These are phyloP conservation scores for Boeremia lycopersici DNA, from an alignment of 2,329 filamentous ascomycete species.

Conservation along the genomic window DNA sequence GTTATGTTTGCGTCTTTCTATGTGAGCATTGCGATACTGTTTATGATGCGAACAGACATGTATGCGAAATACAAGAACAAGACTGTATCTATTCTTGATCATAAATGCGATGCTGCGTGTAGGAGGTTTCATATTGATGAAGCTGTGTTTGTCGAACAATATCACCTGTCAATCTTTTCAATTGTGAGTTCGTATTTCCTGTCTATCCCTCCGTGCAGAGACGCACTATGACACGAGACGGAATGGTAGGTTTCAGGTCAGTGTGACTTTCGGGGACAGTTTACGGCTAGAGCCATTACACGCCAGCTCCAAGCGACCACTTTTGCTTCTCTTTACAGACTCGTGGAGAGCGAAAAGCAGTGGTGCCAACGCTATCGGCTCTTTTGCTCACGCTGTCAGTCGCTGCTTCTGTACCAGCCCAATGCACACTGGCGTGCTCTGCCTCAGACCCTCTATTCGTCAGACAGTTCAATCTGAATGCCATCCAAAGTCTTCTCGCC, in stretches of 20 bases:
- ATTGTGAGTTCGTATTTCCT: not conserved
- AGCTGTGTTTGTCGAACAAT: no score
- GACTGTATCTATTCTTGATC: no score
- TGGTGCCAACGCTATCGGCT: not conserved
- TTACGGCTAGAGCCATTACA: not conserved
- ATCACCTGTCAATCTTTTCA: no score
- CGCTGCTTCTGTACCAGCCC: not conserved
- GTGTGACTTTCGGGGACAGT: not conserved
- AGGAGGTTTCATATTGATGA: no score
- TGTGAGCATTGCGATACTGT: no score
- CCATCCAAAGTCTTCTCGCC: not conserved
- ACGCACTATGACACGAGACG: not conserved
- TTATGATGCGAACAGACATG: no score
- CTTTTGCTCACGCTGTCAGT: constrained; percentile 18
- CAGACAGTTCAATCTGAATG: not conserved
- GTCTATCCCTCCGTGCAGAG: not conserved
- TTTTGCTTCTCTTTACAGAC: constrained; percentile 18
- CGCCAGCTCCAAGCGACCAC: not conserved
- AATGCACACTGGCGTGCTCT: no score
- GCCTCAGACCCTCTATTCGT: no score
- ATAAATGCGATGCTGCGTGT: no score
- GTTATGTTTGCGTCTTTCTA: no score
- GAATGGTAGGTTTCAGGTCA: not conserved
- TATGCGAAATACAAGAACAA: no score
- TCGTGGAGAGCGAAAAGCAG: not conserved